Evolutionary conservation across 495 filamentous ascomycete species (phyloP).

Genomic region (Parmelia sp.): DNA sequence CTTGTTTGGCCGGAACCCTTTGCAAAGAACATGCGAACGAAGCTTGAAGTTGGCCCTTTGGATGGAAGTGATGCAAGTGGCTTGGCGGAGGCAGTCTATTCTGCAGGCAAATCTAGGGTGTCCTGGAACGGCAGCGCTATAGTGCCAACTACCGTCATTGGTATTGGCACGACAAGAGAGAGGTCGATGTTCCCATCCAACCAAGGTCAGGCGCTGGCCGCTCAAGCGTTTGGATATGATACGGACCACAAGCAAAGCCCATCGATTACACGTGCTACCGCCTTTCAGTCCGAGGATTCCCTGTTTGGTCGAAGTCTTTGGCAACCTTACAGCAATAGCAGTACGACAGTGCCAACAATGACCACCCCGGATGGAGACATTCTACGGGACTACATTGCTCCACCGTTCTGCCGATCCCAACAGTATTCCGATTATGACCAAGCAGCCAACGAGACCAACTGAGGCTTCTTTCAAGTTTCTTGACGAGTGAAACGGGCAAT

Average conservation of each 20-base stretch:
- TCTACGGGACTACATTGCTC: no score
- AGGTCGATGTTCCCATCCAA: not conserved
- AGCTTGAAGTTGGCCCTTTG: not conserved
- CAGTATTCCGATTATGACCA: no score
- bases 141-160: not conserved
- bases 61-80: not conserved
- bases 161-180: not conserved
- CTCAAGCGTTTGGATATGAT: not conserved
- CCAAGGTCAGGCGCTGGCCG: not conserved
- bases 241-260: not conserved
- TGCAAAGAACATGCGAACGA: not conserved
- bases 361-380: no score
- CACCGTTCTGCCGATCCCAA: no score
- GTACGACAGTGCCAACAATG: no score
- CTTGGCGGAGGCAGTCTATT: not conserved
- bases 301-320: no score
- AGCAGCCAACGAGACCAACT: no score
- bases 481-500: no score
- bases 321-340: no score
- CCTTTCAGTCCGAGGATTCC: no score
- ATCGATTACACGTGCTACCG: no score
- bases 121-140: not conserved
- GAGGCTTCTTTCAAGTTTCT: no score
- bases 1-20: not conserved
- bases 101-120: not conserved